Evolutionary conservation across 2,329 filamentous ascomycete genomes (phyloP).

Genomic region (Emergomyces pasteurianus): DNA sequence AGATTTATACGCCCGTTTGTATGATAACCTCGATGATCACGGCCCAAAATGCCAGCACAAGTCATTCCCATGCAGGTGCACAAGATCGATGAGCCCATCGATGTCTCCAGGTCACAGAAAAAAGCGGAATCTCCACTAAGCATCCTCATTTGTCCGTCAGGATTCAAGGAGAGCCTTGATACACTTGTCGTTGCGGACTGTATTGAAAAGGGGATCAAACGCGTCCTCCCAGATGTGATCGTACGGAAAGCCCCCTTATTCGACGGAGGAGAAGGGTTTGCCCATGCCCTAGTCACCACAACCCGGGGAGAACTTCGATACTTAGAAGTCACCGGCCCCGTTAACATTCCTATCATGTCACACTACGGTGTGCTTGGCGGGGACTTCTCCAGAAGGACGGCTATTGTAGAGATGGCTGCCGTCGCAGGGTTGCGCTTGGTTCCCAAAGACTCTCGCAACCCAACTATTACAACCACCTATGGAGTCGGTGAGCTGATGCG

Average conservation of each 20-base stretch:
- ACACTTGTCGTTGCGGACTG: conserved; percentile 39
- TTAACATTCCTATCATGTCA: conserved; percentile 31
- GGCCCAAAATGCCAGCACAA: neutral
- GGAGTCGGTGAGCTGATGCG: conserved; percentile 40
- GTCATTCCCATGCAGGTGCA: neutral
- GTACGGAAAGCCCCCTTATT: conserved; percentile 40
- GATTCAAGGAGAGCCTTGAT: conserved; percentile 43
- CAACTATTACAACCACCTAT: conserved; percentile 39
- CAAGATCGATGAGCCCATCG: neutral
- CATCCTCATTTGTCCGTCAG: conserved; percentile 41
- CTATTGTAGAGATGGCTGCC: conserved; percentile 43
- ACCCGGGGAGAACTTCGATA: conserved; percentile 31
- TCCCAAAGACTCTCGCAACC: conserved; percentile 33
- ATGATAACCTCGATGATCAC: neutral
- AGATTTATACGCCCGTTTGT: neutral
- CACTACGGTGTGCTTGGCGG: conserved; percentile 36
- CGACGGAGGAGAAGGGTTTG: conserved; percentile 44
- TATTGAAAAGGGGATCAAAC: conserved; percentile 38
- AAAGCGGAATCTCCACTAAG: conserved; percentile 7
- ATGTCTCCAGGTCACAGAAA: neutral
- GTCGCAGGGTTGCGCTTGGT: conserved; percentile 42
- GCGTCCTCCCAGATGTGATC: conserved; percentile 31
- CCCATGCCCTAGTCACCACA: conserved; percentile 33
- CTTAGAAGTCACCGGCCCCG: conserved; percentile 34
- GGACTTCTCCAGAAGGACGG: conserved; percentile 24